Evolutionary conservation across 2,329 filamentous ascomycete genomes (phyloP), one percentile per base, ranked within the genome.

Genomic region (Cytospora mali): DNA sequence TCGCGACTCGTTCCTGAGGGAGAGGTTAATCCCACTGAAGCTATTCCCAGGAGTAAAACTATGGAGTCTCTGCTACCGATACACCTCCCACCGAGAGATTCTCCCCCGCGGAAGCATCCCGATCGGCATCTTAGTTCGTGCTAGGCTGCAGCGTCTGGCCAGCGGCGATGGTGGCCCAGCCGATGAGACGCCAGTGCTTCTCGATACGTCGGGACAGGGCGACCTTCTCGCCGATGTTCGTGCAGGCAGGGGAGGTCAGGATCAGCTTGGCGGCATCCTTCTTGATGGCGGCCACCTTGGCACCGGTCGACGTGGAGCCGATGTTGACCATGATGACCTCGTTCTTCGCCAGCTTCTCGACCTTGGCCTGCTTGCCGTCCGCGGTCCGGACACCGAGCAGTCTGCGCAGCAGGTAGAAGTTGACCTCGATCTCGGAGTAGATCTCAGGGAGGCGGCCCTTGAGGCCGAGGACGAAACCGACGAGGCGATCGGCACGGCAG

Each of bases 281-380:
- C 86, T 95, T 97, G 75, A 98, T 96, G 72, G 92, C 94, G 64
- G 95, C 87, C 59, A 99, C 92, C 87, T 98, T 99, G 69, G 95
- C 95, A 78, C 95, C 95, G 16, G 94, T 97, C 53, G 95, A 96
- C 11, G 94, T 98, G 42, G 92, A 97, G 66, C 95, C 95, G 75
- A 99, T 99, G 84, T 99, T 99, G 69, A 99, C 95, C 95, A 99
- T 98, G 79, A 99, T 89, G 73, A 98, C 93, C 79, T 99, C 95
- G 80, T 97, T 97, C 88, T 98, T 99, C 62, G 93, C 84, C 68
- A 99, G 84, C 83, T 99, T 99, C 71, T 93, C 93, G 69, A 99
- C 95, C 89, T 99, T 99, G 74, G 94, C 94, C 80, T 98, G 95
- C 84, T 99, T 99, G 76, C 95, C 95, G 71, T 99, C 95, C 67